Conservation (phyloP, 306 rosid species). For the Hippophae gyantsensis region DNA sequence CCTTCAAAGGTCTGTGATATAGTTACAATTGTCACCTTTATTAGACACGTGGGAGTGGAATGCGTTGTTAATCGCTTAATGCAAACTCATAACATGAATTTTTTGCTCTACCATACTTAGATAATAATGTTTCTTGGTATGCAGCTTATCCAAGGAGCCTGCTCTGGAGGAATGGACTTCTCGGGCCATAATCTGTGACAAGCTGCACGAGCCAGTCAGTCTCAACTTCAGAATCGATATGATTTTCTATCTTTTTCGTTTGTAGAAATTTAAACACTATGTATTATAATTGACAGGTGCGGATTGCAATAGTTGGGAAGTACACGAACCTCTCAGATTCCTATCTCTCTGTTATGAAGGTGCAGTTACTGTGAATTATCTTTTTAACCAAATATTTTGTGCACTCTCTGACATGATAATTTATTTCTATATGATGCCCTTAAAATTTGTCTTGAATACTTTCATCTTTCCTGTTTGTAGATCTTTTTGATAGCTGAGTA, state of each 20-base stretch:
- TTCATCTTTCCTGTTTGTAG: too few relatives aligned
- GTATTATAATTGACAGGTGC: slow-evolving; percentile 43
- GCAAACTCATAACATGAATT: slow-evolving; percentile 1
- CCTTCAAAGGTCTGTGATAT: slow-evolving; percentile 31
- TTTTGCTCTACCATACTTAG: slow-evolving; percentile 3
- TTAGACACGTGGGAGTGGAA: background rate
- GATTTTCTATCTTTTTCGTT: slow-evolving; percentile 6
- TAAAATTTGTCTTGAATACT: too few relatives aligned
- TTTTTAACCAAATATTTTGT: background rate
- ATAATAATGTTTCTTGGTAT: slow-evolving; percentile 9
- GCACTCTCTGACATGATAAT: background rate
- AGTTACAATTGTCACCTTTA: background rate
- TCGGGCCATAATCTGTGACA: slow-evolving; percentile 29
- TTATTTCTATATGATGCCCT: too few relatives aligned
- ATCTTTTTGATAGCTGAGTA: too few relatives aligned
- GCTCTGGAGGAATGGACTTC: slow-evolving; percentile 36
- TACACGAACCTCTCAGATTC: slow-evolving; percentile 88
- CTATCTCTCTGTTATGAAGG: slow-evolving; percentile 89
- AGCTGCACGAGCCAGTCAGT: slow-evolving; percentile 36
- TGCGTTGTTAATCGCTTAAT: background rate
- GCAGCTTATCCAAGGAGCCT: slow-evolving; percentile 32
- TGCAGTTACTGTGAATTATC: slow-evolving; percentile 15
- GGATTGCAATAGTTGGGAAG: slow-evolving; percentile 93
- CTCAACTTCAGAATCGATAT: background rate
- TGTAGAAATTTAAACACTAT: slow-evolving; percentile 2